Conservation (phyloP, 1,284 basidiomycete species). For the Mixia osmundae region DNA sequence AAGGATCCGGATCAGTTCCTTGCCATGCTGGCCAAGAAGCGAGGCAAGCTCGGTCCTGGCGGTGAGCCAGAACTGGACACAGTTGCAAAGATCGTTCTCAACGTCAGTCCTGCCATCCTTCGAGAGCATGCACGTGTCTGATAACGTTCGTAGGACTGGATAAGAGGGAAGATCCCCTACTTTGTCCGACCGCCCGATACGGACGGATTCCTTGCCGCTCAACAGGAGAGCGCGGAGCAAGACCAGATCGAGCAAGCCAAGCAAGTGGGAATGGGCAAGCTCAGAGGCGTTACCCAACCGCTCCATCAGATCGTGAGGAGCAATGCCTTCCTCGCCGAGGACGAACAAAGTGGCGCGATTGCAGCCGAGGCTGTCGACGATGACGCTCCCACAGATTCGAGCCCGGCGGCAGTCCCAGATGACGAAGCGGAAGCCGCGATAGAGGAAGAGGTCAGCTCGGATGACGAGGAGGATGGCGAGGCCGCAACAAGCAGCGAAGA, state of each 20-base stretch:
- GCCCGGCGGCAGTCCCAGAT: conserved; percentile 2
- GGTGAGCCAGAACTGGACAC: conserved; percentile 85
- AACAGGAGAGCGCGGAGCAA: conserved; percentile 11
- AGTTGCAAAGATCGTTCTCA: conserved; percentile 82
- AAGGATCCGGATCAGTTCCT: conserved; percentile 57
- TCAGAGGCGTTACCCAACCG: conserved; percentile 33
- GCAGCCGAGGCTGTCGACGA: conserved; percentile 18
- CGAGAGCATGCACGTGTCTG: not conserved
- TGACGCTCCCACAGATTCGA: conserved; percentile 13
- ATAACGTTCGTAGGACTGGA: conserved; percentile 48
- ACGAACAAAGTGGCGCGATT: conserved; percentile 19
- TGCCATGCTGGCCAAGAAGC: conserved; percentile 64
- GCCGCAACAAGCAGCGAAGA: conserved; percentile 15
- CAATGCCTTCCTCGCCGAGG: conserved; percentile 30
- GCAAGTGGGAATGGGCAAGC: conserved; percentile 18
- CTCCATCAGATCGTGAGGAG: conserved; percentile 32
- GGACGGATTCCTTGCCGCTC: conserved; percentile 6
- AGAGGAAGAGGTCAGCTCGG: conserved; percentile 1
- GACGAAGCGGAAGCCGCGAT: conserved; percentile 5
- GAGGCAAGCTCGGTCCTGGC: conserved; percentile 74
- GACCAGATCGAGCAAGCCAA: conserved; percentile 15
- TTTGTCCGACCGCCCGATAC: conserved; percentile 26
- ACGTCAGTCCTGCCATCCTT: conserved; percentile 20
- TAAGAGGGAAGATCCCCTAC: conserved; percentile 59
- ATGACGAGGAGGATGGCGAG: conserved; percentile 10